Percentiles rank a stretch among this genome's conserved stretches.
Conservation (phyloP, 2,329 filamentous ascomycete species). For the Trichoderma atrobrunneum region DNA sequence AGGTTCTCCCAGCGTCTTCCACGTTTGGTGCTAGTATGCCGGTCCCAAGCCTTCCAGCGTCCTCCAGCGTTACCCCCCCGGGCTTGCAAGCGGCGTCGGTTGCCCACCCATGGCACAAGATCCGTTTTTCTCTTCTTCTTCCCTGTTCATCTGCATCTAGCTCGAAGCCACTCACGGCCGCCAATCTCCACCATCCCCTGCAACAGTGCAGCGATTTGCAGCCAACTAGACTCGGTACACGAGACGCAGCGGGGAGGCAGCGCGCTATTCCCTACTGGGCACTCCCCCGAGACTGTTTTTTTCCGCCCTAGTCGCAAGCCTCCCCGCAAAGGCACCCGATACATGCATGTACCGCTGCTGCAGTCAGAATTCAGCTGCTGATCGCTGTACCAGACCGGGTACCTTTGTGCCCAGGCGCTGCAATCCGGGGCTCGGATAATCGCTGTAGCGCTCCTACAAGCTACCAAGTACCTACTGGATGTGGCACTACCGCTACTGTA, state of each 20-base stretch:
- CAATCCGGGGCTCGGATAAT: slow-evolving; percentile 6
- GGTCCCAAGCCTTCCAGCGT: background rate
- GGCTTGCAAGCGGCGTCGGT: too few relatives aligned
- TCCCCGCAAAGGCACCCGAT: slow-evolving; percentile 14
- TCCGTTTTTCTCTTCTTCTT: background rate
- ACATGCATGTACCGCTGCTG: background rate
- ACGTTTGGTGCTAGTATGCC: background rate
- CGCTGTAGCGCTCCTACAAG: background rate
- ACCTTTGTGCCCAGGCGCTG: background rate
- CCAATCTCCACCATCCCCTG: slow-evolving; percentile 13
- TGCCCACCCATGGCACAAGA: background rate
- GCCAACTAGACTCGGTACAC: slow-evolving; percentile 7
- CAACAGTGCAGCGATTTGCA: slow-evolving; percentile 17
- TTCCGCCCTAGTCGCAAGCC: background rate
- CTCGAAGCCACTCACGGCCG: slow-evolving; percentile 3
- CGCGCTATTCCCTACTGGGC: background rate
- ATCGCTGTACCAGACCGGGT: background rate
- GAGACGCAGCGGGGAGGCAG: slow-evolving; percentile 7
- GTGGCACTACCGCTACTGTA: background rate
- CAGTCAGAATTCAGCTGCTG: background rate
- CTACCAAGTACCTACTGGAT: background rate
- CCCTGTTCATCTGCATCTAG: slow-evolving; percentile 7
- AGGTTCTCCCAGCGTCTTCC: background rate
- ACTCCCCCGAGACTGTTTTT: slow-evolving; percentile 11
- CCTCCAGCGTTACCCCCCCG: background rate